Evolutionary conservation across 1,284 basidiomycete genomes (phyloP), one percentile per base, ranked within the genome.

Genomic region (Cutaneotrichosporon arboriforme): DNA sequence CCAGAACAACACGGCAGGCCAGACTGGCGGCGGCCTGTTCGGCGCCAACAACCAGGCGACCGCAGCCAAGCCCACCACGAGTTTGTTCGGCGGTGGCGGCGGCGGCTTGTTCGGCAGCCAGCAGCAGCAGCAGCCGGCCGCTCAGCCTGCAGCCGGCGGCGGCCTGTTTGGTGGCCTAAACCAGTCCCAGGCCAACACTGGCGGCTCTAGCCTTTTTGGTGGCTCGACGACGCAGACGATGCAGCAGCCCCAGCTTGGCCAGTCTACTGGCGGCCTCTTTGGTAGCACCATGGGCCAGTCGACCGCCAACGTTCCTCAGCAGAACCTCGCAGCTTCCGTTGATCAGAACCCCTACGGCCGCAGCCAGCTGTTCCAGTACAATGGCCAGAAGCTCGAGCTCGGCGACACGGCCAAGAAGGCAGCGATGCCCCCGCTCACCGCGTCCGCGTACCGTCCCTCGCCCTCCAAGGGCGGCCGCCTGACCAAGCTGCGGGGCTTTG

Each of bases 261-360:
- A 59, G 61, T 46, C 54, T 65, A 31, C 26, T 10, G 35, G 66
- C 51, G 53, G 60, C 21, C 52, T 63, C 21, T 62, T 62, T 35
- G 57, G 57, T 34, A 54, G 51, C 40, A 63, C 59, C 49, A 58
- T 71, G 43, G 72, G 69, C 53, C 69, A 70, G 56, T 68, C 68
- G 3, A 63, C 59, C 61, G 20, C n/a, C 45, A 14, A 36, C 40
- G 20, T 15, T 15, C 63, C 61, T 26, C 66, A 73, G 57, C 69
- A 71, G 46, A 77, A 79, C 0, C 77, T 93, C 51, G 87, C 84
- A 13, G 87, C 90, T 0, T 91, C 90, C 10, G 88, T 97, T 66
- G 86, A 87, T 44, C 85, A 91, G 68, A 80, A 81, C 64, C 92
- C 94, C 0, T 92, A 97, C 69, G 88, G 87, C 39, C 81, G 84